A percentile compares a stretch with the other conserved stretches of the same genome.
Evolutionary conservation across 257 asterid genomes (phyloP).

Genomic region (Dorcoceras hygrometricum): DNA sequence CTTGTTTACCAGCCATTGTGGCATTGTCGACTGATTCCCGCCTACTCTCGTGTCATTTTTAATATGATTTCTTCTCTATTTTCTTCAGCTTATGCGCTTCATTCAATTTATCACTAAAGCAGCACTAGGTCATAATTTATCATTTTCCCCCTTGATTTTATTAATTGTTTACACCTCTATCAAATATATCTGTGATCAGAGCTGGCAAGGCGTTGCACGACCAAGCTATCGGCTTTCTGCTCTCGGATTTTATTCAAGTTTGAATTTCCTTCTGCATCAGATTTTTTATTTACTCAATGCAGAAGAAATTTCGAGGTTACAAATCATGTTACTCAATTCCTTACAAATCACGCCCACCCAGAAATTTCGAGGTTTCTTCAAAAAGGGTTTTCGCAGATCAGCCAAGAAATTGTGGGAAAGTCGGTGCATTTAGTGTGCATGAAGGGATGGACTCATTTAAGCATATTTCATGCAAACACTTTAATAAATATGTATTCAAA

Average conservation of each 20-base stretch:
- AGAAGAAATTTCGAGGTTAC: constrained; percentile 34
- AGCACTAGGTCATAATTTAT: background rate
- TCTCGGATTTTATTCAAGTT: constrained; percentile 36
- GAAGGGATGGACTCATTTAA: constrained; percentile 43
- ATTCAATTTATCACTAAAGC: background rate
- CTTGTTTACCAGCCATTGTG: no score
- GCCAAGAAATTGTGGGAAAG: constrained; percentile 44
- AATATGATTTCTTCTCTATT: background rate
- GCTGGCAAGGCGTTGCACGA: constrained; percentile 51
- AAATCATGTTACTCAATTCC: constrained; percentile 33
- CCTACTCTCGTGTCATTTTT: no score
- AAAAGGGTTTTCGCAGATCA: constrained; percentile 71
- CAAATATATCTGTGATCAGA: background rate
- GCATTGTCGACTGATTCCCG: no score
- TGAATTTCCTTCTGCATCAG: constrained; percentile 34
- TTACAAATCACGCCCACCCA: constrained; percentile 42
- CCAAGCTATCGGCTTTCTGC: constrained; percentile 39
- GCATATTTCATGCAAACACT: constrained; percentile 61
- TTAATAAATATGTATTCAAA: constrained; percentile 55
- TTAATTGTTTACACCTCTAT: background rate
- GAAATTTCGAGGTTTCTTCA: constrained; percentile 56
- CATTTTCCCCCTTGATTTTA: background rate
- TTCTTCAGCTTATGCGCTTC: background rate
- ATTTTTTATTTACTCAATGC: constrained; percentile 37
- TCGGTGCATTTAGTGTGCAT: constrained; percentile 54